These are phyloP conservation scores for Colletotrichum sp. DNA, from an alignment of 2,329 filamentous ascomycete genomes.

Conservation along the genomic window DNA sequence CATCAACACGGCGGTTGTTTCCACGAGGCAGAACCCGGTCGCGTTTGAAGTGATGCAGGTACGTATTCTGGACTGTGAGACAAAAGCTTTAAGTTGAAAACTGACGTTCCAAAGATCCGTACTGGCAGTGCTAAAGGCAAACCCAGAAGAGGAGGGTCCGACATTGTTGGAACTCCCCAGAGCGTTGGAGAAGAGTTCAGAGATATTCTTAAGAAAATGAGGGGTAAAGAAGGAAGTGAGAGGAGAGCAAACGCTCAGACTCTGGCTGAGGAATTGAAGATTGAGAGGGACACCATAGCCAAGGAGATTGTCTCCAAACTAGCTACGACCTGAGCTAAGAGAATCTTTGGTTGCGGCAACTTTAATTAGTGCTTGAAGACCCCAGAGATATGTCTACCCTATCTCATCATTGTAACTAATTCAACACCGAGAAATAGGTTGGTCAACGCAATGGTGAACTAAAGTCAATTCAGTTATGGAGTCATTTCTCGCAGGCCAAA, in stretches of 20 bases:
- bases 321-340: neutral
- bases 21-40: neutral
- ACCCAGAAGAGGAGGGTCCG: neutral
- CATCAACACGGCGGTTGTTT: neutral
- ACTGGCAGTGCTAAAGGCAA: neutral
- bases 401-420: too few relatives aligned
- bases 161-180: neutral
- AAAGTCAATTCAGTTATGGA: too few relatives aligned
- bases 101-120: neutral
- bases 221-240: neutral
- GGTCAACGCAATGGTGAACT: too few relatives aligned
- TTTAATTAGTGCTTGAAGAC: neutral
- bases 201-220: neutral
- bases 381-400: neutral
- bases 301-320: neutral
- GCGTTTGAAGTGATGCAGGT: neutral
- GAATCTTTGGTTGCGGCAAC: neutral
- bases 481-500: neutral
- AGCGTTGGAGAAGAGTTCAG: neutral
- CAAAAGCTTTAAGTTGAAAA: neutral
- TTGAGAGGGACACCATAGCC: neutral
- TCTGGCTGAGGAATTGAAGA: neutral
- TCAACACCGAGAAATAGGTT: too few relatives aligned
- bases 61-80: neutral
- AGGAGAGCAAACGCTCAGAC: neutral